Base-by-base conservation (phyloP, 169 alveolate species). In the Ichthyophthirius multifiliis region DNA sequence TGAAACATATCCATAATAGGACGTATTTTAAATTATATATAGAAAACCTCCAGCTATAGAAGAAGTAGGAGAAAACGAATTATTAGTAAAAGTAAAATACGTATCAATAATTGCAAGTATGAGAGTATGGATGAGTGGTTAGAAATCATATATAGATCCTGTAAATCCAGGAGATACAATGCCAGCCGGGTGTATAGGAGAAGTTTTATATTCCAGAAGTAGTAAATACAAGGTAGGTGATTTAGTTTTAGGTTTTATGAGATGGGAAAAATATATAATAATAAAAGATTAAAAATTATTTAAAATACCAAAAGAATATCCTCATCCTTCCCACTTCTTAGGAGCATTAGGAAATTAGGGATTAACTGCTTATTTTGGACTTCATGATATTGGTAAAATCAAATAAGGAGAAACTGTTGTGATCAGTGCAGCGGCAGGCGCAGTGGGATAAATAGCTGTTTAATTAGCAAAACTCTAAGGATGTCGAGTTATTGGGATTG, bases 41-140 rank as follows among this genome's bases (percentile, higher is more conserved):
- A 39, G 71, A 13, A 55, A 55, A 39, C 71, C 71, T 20, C 71
- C 71, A 3, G 1, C 71, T 55, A 39, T 27, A 39, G 31, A 39
- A 3, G 71, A 55, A 55, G 71, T 82, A 5, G 37, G 83, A 78
- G 82, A 73, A 32, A 85, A 80, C 6, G 75, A 87, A 87, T 71
- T 83, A 0, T 62, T 87, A 20, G 85, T 87, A 7, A 73, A 78
- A 79, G 77, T 45, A 31, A 41, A 62, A 18, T 87, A 74, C 47
- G 35, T 83, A 32, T 87, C 92, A 6, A 71, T 83, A 3, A 89
- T 83, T 65, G 88, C 92, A 20, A 48, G 89, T n/a, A 74, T 76
- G 86, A 45, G 92, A 87, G 85, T 87, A 30, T 87, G 92, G 89
- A 74, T 83, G 18, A 65, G 75, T n/a, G 92, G 90, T 23, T 77